A percentile compares a stretch with the other conserved stretches of the same genome.
These are phyloP conservation scores for Fennellomyces sp. DNA, from an alignment of 371 early-diverging fungal species.

Conservation along the genomic window DNA sequence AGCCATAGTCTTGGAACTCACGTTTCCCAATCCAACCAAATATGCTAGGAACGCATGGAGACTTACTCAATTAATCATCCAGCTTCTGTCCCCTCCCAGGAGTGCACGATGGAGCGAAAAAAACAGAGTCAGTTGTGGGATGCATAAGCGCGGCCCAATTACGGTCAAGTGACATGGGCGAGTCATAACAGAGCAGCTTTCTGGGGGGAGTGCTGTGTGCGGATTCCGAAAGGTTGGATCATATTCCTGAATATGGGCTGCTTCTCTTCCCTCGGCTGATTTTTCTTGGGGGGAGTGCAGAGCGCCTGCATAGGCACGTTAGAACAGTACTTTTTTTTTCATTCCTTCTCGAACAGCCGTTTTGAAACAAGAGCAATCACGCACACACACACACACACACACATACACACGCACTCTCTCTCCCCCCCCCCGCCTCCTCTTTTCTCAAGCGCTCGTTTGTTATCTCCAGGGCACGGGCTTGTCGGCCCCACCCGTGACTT, in stretches of 20 bases:
- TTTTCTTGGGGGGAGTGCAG: not conserved
- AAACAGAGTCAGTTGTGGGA: not conserved
- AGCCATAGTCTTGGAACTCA: constrained; percentile 3
- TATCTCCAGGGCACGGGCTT: not conserved
- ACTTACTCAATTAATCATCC: not conserved
- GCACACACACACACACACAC: no score
- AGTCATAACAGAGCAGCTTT: not conserved
- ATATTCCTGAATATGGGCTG: constrained; percentile 8
- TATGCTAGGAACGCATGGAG: not conserved
- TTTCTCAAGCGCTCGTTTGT: not conserved
- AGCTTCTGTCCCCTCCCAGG: not conserved
- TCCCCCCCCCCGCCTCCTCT: not conserved
- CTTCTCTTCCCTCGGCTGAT: not conserved
- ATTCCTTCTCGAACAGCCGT: not conserved
- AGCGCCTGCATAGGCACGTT: constrained; percentile 3
- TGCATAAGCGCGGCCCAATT: constrained; percentile 7
- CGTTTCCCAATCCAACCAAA: constrained; percentile 1
- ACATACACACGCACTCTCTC: no score
- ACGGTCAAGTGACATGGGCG: not conserved
- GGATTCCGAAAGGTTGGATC: constrained; percentile 9
- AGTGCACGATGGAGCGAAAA: not conserved
- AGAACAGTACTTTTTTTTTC: not conserved
- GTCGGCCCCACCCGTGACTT: not conserved
- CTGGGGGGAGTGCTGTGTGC: not conserved
- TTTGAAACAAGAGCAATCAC: not conserved